Conservation (phyloP, 208 protist species). For the Tritrichomonas foetus region DNA sequence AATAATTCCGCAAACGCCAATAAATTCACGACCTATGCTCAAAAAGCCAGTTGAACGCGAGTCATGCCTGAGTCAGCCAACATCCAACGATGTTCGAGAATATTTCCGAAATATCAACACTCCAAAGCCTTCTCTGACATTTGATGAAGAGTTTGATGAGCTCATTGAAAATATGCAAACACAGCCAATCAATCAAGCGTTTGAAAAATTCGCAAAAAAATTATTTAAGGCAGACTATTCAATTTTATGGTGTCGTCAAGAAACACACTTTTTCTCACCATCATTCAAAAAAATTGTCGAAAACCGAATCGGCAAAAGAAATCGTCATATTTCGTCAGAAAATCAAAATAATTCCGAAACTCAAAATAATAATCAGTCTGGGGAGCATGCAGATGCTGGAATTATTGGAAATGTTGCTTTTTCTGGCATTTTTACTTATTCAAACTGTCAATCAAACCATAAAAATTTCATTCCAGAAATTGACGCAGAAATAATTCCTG, state of each 20-base stretch:
- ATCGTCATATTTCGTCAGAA: no score
- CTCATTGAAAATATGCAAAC: not conserved
- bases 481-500: not conserved
- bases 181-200: not conserved
- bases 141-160: constrained; percentile 26
- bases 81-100: no score
- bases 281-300: not conserved
- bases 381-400: no score
- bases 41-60: no score
- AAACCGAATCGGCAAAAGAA: no score
- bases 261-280: not conserved
- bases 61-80: no score
- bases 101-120: not conserved
- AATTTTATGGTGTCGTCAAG: not conserved
- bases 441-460: no score
- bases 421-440: not conserved
- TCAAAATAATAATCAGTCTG: no score
- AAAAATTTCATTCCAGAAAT: not conserved
- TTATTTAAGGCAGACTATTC: not conserved
- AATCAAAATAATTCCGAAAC: no score
- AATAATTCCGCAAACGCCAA: no score
- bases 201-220: not conserved
- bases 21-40: no score
- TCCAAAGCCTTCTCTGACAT: not conserved
- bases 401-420: not conserved